Conservation (phyloP, 768 basidiomycete species). For the Hygrophorus pudorinus region DNA sequence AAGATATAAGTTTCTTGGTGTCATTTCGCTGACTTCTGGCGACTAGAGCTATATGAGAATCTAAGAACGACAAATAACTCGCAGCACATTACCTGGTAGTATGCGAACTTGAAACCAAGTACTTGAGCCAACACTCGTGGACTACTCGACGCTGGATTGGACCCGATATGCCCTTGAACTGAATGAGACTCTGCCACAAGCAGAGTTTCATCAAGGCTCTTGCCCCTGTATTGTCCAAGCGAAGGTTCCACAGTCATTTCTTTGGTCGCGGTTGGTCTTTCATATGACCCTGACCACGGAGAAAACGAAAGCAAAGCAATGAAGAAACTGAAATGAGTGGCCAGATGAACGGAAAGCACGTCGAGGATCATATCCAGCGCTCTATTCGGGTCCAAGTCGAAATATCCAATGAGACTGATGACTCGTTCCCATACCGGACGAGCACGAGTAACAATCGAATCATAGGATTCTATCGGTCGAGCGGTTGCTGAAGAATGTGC, state of each 20-base stretch:
- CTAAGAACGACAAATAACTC: not conserved
- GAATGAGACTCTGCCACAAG: constrained; percentile 36
- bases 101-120: constrained; percentile 93
- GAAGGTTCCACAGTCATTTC: constrained; percentile 29
- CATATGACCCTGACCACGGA: constrained; percentile 67
- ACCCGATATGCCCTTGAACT: constrained; percentile 4
- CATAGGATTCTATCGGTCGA: constrained; percentile 47
- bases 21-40: constrained; percentile 46
- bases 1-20: constrained; percentile 68
- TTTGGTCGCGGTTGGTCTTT: constrained; percentile 19
- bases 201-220: constrained; percentile 60
- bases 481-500: constrained; percentile 63
- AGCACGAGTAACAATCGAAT: constrained; percentile 53
- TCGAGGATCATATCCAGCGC: constrained; percentile 92
- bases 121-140: constrained; percentile 78
- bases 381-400: constrained; percentile 92
- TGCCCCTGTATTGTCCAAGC: constrained; percentile 39
- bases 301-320: constrained; percentile 77
- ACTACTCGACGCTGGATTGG: constrained; percentile 20
- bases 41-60: constrained; percentile 28
- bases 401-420: constrained; percentile 87
- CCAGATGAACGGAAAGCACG: constrained; percentile 72
- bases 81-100: constrained; percentile 66
- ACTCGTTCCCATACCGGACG: constrained; percentile 73
- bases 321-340: constrained; percentile 84